Evolutionary conservation across 768 basidiomycete genomes (phyloP).

Genomic region (Suillus paluster): DNA sequence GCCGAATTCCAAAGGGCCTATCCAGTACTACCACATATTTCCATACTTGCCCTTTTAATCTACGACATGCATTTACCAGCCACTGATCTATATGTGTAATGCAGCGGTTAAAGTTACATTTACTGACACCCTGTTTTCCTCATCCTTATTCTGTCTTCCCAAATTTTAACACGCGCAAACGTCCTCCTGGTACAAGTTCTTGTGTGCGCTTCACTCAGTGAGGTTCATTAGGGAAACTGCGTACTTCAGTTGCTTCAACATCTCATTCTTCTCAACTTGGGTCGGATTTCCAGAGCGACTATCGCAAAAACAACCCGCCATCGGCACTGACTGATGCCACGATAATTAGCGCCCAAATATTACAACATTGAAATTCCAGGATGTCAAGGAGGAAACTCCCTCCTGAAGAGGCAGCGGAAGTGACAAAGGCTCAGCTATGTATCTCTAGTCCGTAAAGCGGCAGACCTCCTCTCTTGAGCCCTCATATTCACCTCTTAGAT

Average conservation of each 20-base stretch:
- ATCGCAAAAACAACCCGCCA: background rate
- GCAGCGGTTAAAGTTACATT: background rate
- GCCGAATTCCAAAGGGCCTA: background rate
- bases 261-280: background rate
- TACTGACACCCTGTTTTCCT: background rate
- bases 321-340: background rate
- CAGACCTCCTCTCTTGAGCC: background rate
- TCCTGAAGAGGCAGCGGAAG: background rate
- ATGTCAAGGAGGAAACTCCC: background rate
- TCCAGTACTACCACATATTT: background rate
- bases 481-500: background rate
- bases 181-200: background rate
- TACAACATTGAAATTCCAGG: background rate
- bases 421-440: background rate
- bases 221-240: background rate
- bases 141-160: background rate
- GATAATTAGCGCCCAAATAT: background rate
- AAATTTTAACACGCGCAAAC: background rate
- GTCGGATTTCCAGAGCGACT: background rate
- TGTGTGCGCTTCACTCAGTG: background rate
- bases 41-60: background rate
- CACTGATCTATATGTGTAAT: background rate
- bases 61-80: background rate
- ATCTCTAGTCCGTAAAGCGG: background rate
- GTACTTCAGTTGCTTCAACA: background rate